Evolutionary conservation across 805 yeast species (phyloP), one percentile per base, ranked within the genome.

Genomic region (Grigorovia yakushimaensis): DNA sequence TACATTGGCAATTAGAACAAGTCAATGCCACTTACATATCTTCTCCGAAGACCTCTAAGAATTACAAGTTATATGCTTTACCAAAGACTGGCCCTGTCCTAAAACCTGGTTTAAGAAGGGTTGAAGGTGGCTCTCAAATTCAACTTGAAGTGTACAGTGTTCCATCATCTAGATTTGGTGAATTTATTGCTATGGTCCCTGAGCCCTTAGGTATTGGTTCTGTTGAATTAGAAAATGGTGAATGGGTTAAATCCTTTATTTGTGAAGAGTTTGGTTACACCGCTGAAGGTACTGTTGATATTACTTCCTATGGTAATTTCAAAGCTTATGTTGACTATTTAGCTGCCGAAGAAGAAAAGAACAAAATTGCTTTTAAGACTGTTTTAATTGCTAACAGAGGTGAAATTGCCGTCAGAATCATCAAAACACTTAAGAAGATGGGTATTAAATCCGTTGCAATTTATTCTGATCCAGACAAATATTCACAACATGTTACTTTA

Each of bases 341-440:
- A 39, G 41, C 55, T 52, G 41, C 45, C 43, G 47, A 54, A 47
- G 49, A 59, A 42, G 49, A 64, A 15, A 50, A 71, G 46, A 50
- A 55, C 17, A 68, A 68, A 49, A 78, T 77, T 58, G 93, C 94
- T 1, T 88, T 88, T 68, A 73, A 80, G 19, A 76, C 83, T 10
- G 96, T 91, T n/a, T 74, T 91, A 47, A 93, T 91, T 47, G 98
- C 98, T 39, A 91, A 91, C 72, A 79, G 98, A 69, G 98, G 98
- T 64, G 98, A 91, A 69, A 91, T 91, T 59, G 97, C 98, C 2
- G 97, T 89, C 27, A 74, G 98, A 60, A 88, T 93, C 56, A 88
- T 91, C 60, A 83, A 78, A 62, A 89, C 98, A 18, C 72, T 91
- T 61, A 86, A 85, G 66, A 83, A 82, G 64, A 64, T 93, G 53